Conservation (phyloP, 495 filamentous ascomycete genomes). For the Penicillium cosmopolitanum region DNA sequence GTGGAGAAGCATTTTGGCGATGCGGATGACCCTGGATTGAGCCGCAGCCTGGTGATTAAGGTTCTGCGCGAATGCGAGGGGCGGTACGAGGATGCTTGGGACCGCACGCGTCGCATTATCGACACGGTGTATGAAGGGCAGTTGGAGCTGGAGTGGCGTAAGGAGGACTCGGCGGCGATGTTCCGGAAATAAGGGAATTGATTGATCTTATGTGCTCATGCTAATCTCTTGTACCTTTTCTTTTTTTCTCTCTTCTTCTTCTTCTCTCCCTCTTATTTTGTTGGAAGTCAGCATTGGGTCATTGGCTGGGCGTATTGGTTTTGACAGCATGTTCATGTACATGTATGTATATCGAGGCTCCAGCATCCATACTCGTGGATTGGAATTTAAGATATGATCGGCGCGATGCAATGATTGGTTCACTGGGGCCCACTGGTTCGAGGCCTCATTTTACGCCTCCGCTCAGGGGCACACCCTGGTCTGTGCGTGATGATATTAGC, state of each 20-base stretch:
- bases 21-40: conserved; percentile 72
- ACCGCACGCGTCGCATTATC: conserved; percentile 67
- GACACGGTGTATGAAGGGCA: conserved; percentile 66
- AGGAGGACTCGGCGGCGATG: conserved; percentile 57
- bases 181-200: conserved; percentile 48
- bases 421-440: conserved; percentile 25
- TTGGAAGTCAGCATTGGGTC: conserved; percentile 9
- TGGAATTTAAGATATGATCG: background rate
- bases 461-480: conserved; percentile 34
- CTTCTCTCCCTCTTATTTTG: conserved; percentile 8
- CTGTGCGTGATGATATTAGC: conserved; percentile 19
- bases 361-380: too few species aligned
- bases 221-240: background rate
- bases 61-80: conserved; percentile 81
- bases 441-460: conserved; percentile 13
- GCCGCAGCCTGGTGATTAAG: conserved; percentile 69
- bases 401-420: conserved; percentile 10
- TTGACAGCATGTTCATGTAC: background rate
- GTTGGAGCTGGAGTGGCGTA: conserved; percentile 63
- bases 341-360: too few species aligned
- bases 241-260: conserved; percentile 12
- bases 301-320: conserved; percentile 19
- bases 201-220: background rate
- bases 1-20: conserved; percentile 97
- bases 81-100: conserved; percentile 73